Conservation (phyloP, 2,329 filamentous ascomycete genomes). For the Huntiella abstrusa region DNA sequence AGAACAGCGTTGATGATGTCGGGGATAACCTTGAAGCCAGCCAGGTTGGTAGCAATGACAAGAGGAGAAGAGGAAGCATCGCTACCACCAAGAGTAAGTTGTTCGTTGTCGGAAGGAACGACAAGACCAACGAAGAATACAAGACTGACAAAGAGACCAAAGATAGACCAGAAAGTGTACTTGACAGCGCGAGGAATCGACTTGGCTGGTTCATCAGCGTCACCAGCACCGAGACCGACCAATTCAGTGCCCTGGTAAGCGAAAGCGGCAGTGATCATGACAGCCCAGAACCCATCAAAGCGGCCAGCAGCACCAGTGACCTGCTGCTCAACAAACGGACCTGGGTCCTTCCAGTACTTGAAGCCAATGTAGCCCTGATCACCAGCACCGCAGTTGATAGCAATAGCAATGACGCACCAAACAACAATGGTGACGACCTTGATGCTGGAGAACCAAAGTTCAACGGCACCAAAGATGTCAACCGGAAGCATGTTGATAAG, state of each 20-base stretch:
- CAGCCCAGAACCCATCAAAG: constrained; percentile 52
- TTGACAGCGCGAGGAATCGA: constrained; percentile 54
- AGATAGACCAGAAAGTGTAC: constrained; percentile 58
- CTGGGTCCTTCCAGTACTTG: constrained; percentile 48
- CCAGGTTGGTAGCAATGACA: constrained; percentile 39
- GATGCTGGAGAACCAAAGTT: constrained; percentile 61
- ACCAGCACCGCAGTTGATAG: constrained; percentile 53
- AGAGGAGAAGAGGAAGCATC: constrained; percentile 48
- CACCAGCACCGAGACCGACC: constrained; percentile 60
- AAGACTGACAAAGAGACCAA: constrained; percentile 45
- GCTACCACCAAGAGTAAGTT: constrained; percentile 30
- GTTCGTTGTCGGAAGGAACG: constrained; percentile 41
- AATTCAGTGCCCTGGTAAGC: constrained; percentile 57
- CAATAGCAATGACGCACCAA: constrained; percentile 60
- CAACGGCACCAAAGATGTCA: constrained; percentile 54
- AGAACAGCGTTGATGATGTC: constrained; percentile 62
- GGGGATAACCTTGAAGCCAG: constrained; percentile 44
- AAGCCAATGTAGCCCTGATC: constrained; percentile 56
- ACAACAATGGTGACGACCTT: constrained; percentile 59
- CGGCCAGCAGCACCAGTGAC: constrained; percentile 34
- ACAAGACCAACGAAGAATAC: constrained; percentile 56
- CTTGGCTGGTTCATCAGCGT: constrained; percentile 53
- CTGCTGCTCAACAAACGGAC: constrained; percentile 46
- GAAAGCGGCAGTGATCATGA: constrained; percentile 50
- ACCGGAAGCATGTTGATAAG: constrained; percentile 53